Evolutionary conservation across 2,329 filamentous ascomycete genomes (phyloP).

Genomic region (Epichloe hybrida): DNA sequence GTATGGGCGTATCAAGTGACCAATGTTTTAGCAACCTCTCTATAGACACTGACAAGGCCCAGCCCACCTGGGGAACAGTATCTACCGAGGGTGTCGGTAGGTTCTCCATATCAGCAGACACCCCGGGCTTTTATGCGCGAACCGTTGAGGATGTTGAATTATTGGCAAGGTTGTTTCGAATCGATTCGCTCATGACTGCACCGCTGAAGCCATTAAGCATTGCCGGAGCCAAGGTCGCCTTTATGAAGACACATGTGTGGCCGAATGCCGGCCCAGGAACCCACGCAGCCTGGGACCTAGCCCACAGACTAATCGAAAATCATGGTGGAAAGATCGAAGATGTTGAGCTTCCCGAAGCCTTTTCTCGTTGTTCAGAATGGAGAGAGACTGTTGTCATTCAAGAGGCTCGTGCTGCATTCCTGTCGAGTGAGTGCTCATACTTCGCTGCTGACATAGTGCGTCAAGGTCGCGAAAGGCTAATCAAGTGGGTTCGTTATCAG

Average conservation of each 20-base stretch:
- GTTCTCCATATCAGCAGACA: constrained; percentile 47
- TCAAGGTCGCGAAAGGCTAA: neutral
- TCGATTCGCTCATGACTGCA: constrained; percentile 33
- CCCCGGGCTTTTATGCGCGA: constrained; percentile 46
- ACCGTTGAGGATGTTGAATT: constrained; percentile 44
- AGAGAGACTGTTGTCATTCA: constrained; percentile 11
- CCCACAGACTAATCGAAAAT: constrained; percentile 22
- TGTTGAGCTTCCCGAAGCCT: constrained; percentile 35
- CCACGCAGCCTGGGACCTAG: constrained; percentile 26
- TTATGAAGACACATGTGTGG: constrained; percentile 42
- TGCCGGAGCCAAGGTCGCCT: constrained; percentile 36
- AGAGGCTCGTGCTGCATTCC: constrained; percentile 7
- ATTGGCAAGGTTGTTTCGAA: constrained; percentile 36
- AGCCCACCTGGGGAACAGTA: constrained; percentile 49
- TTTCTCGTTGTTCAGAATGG: constrained; percentile 36
- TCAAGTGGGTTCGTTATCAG: constrained; percentile 30
- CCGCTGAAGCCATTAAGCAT: constrained; percentile 19
- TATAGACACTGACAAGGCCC: neutral
- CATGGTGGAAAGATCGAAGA: constrained; percentile 44
- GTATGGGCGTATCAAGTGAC: neutral
- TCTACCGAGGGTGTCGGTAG: constrained; percentile 48
- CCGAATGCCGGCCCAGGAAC: constrained; percentile 30
- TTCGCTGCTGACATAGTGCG: neutral
- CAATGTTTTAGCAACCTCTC: neutral
- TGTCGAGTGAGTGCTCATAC: constrained; percentile 5